These are phyloP conservation scores for Cylindrotheca fusiformis DNA, from an alignment of 108 stramenopile genomes.

Conservation along the genomic window DNA sequence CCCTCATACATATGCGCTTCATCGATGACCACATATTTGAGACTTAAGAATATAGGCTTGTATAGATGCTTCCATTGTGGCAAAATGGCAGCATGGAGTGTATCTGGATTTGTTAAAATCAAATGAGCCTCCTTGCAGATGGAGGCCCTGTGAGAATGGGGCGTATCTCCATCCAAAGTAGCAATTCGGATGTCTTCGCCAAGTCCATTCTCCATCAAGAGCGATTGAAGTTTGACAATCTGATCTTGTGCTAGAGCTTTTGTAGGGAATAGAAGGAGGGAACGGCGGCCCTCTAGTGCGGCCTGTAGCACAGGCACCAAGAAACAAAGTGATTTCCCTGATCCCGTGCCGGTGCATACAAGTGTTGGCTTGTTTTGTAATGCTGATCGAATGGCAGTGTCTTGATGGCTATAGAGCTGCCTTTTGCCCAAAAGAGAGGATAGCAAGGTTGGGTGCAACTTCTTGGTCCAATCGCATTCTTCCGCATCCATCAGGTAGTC, in stretches of 20 bases:
- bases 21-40: constrained; percentile 89
- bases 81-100: constrained; percentile 90
- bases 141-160: constrained; percentile 59
- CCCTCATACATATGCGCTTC: constrained; percentile 93
- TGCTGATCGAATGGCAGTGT: constrained; percentile 69
- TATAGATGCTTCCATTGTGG: constrained; percentile 81
- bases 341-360: constrained; percentile 87
- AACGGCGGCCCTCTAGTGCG: constrained; percentile 43
- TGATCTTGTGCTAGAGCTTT: constrained; percentile 99
- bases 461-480: constrained; percentile 5
- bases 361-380: constrained; percentile 59
- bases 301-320: constrained; percentile 73
- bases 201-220: constrained; percentile 34
- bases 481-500: constrained; percentile 20
- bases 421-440: constrained; percentile 16
- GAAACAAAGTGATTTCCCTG: constrained; percentile 89
- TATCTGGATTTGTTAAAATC: constrained; percentile 97
- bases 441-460: constrained; percentile 19
- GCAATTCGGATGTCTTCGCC: constrained; percentile 42
- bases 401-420: constrained; percentile 78
- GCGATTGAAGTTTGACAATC: constrained; percentile 58
- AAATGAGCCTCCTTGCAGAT: constrained; percentile 72
- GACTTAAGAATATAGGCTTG: constrained; percentile 44
- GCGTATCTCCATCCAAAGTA: constrained; percentile 82
- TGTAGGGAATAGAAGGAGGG: constrained; percentile 92